A percentile compares a stretch with the other conserved stretches of the same genome.
Conservation (phyloP, 495 filamentous ascomycete species). For the Alectoria sarmentosa region DNA sequence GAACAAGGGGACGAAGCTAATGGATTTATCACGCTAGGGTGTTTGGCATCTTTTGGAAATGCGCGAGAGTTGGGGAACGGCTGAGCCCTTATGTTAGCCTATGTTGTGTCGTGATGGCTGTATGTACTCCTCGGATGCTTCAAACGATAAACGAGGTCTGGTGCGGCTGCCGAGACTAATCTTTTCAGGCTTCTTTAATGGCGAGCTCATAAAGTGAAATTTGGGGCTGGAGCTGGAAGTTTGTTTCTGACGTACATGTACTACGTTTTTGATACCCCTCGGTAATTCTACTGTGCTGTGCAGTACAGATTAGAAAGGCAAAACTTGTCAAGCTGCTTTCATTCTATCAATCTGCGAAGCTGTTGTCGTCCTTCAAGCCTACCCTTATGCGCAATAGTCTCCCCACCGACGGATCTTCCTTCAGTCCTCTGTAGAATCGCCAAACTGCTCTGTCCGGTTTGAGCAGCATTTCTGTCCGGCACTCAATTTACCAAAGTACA, state of each 20-base stretch:
- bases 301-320: background rate
- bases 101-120: constrained; percentile 92
- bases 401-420: background rate
- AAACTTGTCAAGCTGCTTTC: background rate
- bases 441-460: background rate
- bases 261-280: background rate
- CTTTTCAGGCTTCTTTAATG: constrained; percentile 20
- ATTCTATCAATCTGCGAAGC: background rate
- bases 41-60: constrained; percentile 94
- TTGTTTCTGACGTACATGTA: background rate
- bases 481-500: background rate
- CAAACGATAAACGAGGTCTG: background rate
- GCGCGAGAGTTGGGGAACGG: constrained; percentile 84
- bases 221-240: no score
- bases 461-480: background rate
- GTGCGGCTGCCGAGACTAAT: background rate
- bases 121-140: constrained; percentile 40
- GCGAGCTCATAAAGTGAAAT: constrained; percentile 17
- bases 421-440: background rate
- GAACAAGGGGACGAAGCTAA: background rate
- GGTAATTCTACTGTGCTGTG: background rate
- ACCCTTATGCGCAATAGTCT: background rate
- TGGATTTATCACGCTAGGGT: constrained; percentile 41
- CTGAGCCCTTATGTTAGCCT: constrained; percentile 94
- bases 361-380: background rate